A percentile compares a stretch with the other conserved stretches of the same genome.
These are phyloP conservation scores for Mycena rosella DNA, from an alignment of 768 basidiomycete species.

Conservation along the genomic window DNA sequence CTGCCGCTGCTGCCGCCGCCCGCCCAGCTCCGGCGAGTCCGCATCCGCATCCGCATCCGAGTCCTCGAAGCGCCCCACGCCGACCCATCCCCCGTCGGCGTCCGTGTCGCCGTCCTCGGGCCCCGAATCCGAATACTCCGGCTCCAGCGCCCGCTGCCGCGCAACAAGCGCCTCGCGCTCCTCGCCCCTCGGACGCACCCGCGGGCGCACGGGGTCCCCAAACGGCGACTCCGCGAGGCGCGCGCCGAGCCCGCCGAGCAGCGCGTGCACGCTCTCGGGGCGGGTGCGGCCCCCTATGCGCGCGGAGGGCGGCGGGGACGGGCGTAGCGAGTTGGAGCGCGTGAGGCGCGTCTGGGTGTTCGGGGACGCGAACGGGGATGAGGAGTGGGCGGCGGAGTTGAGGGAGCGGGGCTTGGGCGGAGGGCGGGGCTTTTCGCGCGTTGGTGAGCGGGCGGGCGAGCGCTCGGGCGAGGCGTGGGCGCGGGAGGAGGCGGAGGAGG, in stretches of 20 bases:
- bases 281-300: constrained; percentile 22
- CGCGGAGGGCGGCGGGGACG: constrained; percentile 24
- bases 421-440: constrained; percentile 27
- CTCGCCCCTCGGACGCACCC: background rate
- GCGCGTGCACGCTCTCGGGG: constrained; percentile 37
- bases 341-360: constrained; percentile 27
- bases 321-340: constrained; percentile 31
- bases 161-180: constrained; percentile 29
- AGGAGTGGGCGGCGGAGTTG: constrained; percentile 15
- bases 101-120: too few relatives aligned
- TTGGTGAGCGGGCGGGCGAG: background rate
- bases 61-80: constrained; percentile 21
- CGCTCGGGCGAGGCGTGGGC: constrained; percentile 24
- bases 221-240: constrained; percentile 33
- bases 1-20: background rate
- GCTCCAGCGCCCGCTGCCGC: background rate
- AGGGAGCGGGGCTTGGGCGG: constrained; percentile 38
- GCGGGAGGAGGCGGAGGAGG: constrained; percentile 25
- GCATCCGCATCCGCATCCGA: constrained; percentile 25
- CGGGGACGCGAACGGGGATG: constrained; percentile 31
- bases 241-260: constrained; percentile 28
- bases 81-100: constrained; percentile 24
- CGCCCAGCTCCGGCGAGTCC: background rate
- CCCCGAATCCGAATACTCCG: background rate
- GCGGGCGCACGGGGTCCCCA: constrained; percentile 30